Evolutionary conservation across 2,329 filamentous ascomycete genomes (phyloP).

Genomic region (Onygenales sp.): DNA sequence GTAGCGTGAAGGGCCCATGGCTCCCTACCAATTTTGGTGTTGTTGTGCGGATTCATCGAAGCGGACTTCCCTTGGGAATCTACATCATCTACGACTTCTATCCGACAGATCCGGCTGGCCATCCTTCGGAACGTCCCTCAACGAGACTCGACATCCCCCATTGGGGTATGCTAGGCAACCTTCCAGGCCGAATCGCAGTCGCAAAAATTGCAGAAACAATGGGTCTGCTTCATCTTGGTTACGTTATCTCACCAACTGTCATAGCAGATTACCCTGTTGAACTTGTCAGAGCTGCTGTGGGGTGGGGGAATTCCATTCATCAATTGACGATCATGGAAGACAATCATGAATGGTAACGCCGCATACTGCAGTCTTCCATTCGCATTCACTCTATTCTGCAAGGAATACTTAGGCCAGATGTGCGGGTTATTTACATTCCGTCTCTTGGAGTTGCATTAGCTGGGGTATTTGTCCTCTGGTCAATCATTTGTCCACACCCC

Average conservation of each 20-base stretch:
- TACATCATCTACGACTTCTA: background rate
- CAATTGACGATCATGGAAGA: no score
- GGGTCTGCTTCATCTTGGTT: background rate
- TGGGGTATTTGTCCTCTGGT: no score
- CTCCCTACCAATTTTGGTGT: background rate
- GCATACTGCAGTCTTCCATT: no score
- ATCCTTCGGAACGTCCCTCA: background rate
- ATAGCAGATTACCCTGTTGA: slow-evolving; percentile 4
- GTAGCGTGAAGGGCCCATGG: background rate
- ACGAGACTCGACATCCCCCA: background rate
- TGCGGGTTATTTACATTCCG: no score
- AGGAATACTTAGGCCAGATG: no score
- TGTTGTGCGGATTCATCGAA: background rate
- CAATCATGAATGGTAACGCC: no score
- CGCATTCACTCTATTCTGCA: no score
- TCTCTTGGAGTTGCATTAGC: no score
- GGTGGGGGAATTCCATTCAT: no score
- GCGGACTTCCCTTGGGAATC: background rate
- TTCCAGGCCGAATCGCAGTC: background rate
- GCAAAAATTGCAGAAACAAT: slow-evolving; percentile 4
- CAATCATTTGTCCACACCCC: no score
- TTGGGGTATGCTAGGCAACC: background rate
- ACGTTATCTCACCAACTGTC: background rate
- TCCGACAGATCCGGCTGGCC: background rate
- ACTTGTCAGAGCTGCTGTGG: slow-evolving; percentile 1